Evolutionary conservation across 1,139 yeast species (phyloP).

Genomic region (Protomyces arabidopsidicola): DNA sequence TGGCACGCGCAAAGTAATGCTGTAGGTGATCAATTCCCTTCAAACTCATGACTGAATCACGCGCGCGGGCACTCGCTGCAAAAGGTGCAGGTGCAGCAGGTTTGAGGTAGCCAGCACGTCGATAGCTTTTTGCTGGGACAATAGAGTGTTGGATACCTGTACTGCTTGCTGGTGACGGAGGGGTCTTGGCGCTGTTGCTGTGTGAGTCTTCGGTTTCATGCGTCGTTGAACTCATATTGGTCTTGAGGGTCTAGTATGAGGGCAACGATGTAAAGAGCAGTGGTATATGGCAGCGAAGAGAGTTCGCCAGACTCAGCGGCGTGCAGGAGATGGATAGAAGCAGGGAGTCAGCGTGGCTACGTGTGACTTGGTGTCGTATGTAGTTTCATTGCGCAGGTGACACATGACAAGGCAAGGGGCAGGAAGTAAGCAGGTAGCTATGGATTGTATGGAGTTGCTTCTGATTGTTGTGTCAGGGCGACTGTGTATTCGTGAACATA

Average conservation of each 20-base stretch:
- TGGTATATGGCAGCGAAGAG: too few species aligned
- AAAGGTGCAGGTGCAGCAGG: constrained; percentile 17
- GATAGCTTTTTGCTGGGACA: neutral
- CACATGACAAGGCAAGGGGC: too few species aligned
- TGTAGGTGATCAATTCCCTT: constrained; percentile 17
- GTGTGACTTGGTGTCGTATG: too few species aligned
- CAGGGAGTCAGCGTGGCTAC: too few species aligned
- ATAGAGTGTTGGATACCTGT: too few species aligned
- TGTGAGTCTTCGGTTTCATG: neutral
- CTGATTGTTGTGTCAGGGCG: neutral
- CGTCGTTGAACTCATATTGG: neutral
- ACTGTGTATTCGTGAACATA: neutral
- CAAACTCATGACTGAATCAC: constrained; percentile 8
- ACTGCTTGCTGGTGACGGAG: neutral
- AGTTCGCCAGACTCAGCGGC: too few species aligned
- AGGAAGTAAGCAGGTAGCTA: too few species aligned
- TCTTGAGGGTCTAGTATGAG: too few species aligned
- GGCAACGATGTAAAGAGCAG: too few species aligned
- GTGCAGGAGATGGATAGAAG: too few species aligned
- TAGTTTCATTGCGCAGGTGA: too few species aligned
- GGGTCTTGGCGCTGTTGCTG: neutral
- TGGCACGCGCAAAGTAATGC: constrained; percentile 17
- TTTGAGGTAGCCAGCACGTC: constrained; percentile 16
- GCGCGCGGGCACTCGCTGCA: constrained; percentile 15
- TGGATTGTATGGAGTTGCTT: too few species aligned